These are phyloP conservation scores for Elsinoe fawcettii DNA, from an alignment of 2,329 filamentous ascomycete species.

Conservation along the genomic window DNA sequence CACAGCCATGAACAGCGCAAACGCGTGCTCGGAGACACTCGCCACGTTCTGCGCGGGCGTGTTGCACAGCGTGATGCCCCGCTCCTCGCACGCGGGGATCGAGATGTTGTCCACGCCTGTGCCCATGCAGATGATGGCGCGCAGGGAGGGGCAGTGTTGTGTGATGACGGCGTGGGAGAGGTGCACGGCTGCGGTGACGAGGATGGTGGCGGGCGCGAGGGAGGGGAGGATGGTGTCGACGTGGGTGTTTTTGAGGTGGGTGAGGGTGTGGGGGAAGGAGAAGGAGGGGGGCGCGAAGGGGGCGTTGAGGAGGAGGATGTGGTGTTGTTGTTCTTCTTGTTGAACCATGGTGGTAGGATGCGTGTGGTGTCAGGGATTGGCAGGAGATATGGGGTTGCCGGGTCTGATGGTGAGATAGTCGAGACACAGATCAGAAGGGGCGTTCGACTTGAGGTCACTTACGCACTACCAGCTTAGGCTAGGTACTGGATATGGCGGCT, in stretches of 20 bases:
- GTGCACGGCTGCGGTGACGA: conserved; percentile 36
- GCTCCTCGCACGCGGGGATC: conserved; percentile 35
- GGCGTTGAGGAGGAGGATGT: conserved; percentile 43
- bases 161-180: conserved; percentile 36
- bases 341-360: neutral
- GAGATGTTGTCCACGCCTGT: conserved; percentile 43
- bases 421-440: too few species aligned
- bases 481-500: too few species aligned
- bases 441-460: too few species aligned
- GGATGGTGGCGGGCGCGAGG: conserved; percentile 40
- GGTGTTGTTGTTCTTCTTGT: conserved; percentile 31
- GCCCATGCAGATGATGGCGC: conserved; percentile 39
- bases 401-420: too few species aligned
- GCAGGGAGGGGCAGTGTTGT: conserved; percentile 35
- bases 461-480: too few species aligned
- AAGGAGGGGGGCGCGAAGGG: conserved; percentile 37
- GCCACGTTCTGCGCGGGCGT: conserved; percentile 41
- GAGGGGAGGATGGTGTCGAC: conserved; percentile 34
- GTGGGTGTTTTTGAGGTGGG: conserved; percentile 30
- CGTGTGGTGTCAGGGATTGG: neutral
- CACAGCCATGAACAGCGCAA: conserved; percentile 43
- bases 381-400: too few species aligned
- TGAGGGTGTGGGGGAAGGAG: conserved; percentile 38
- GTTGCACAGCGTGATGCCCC: conserved; percentile 41
- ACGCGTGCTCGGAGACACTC: conserved; percentile 41